Evolutionary conservation across 345 rosid genomes (phyloP).

Genomic region (Corchorus olitorius): DNA sequence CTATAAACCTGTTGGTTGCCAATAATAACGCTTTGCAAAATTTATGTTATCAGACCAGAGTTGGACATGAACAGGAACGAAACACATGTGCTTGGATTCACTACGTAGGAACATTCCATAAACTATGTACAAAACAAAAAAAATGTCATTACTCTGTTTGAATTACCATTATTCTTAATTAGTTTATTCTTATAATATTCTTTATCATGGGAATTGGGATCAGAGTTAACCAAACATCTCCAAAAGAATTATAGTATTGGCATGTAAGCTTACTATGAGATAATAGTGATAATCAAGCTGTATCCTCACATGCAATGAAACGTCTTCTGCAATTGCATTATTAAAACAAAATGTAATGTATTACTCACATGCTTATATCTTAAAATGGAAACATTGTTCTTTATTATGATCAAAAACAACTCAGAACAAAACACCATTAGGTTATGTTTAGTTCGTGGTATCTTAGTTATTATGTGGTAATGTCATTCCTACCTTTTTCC

Average conservation of each 20-base stretch:
- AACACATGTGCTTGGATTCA: not conserved
- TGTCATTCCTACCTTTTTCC: too few species aligned
- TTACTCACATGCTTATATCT: not conserved
- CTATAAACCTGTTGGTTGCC: not conserved
- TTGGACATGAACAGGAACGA: not conserved
- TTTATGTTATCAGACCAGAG: not conserved
- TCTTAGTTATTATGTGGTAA: too few species aligned
- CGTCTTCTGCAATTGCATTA: not conserved
- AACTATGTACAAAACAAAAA: not conserved
- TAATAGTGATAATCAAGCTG: not conserved
- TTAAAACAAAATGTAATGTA: too few species aligned
- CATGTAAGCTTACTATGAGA: not conserved
- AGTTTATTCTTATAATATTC: not conserved
- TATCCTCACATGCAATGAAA: not conserved
- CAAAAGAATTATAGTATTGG: too few species aligned
- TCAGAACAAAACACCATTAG: too few species aligned
- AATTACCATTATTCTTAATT: not conserved
- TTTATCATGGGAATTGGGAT: too few species aligned
- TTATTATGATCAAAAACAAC: too few species aligned
- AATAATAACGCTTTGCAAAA: conserved; percentile 1
- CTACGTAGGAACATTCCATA: not conserved
- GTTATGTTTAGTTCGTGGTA: too few species aligned
- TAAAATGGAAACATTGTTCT: too few species aligned
- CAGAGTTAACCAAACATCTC: too few species aligned
- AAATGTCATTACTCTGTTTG: not conserved